Evolutionary conservation across 2,329 filamentous ascomycete species (phyloP).

Genomic region (Aschersonia sp.): DNA sequence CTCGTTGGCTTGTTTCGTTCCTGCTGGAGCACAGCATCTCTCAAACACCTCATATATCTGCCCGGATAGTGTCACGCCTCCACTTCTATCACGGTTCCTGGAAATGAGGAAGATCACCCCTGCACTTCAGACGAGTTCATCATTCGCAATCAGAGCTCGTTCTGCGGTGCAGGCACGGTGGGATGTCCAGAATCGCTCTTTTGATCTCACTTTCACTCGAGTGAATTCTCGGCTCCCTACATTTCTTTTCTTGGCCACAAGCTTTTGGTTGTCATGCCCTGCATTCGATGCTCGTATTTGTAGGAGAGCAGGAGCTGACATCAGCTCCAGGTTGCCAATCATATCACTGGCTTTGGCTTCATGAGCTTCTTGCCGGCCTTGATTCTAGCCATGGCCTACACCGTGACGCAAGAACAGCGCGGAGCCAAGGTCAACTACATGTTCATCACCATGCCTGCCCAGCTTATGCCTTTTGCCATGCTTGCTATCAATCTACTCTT

Average conservation of each 20-base stretch:
- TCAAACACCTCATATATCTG: constrained; percentile 50
- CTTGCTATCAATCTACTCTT: constrained; percentile 60
- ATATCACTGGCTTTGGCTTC: constrained; percentile 16
- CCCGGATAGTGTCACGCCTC: constrained; percentile 53
- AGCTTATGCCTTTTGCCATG: constrained; percentile 69
- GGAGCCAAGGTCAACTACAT: constrained; percentile 64
- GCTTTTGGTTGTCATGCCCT: too few species aligned
- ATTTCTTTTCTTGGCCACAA: constrained; percentile 16
- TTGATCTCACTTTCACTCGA: constrained; percentile 40
- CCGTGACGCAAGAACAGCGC: constrained; percentile 71
- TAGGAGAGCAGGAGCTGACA: constrained; percentile 6
- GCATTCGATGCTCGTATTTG: background rate
- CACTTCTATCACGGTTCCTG: constrained; percentile 73
- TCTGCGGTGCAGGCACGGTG: constrained; percentile 60
- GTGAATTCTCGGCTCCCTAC: constrained; percentile 50
- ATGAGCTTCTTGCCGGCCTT: constrained; percentile 46
- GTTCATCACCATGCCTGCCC: constrained; percentile 70
- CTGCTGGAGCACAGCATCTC: background rate
- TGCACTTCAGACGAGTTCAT: constrained; percentile 43
- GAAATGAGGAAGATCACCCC: constrained; percentile 69
- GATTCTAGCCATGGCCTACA: constrained; percentile 69
- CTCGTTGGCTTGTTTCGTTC: background rate
- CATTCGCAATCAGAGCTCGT: constrained; percentile 53
- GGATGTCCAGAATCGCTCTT: constrained; percentile 59
- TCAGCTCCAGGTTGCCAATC: constrained; percentile 14